Conservation (phyloP, 495 filamentous ascomycete genomes). For the Tetracladium setigerum region DNA sequence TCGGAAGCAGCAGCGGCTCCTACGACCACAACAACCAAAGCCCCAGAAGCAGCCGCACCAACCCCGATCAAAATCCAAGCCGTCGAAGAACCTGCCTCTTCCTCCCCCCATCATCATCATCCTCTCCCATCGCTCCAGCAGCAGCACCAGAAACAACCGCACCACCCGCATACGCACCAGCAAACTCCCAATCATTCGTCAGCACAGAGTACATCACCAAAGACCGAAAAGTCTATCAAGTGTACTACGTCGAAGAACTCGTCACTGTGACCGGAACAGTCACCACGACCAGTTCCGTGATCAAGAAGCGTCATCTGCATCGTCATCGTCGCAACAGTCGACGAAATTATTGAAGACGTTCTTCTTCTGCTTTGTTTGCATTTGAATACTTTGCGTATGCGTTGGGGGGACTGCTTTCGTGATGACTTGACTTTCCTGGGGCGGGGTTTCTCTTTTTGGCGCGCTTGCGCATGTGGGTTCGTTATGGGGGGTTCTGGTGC, state of each 20-base stretch:
- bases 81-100: not conserved
- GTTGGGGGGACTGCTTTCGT: too few relatives aligned
- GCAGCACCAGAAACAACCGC: slow-evolving; percentile 2
- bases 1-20: slow-evolving; percentile 1
- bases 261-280: slow-evolving; percentile 17
- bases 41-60: slow-evolving; percentile 1
- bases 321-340: not conserved
- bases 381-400: too few relatives aligned
- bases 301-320: slow-evolving; percentile 14
- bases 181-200: slow-evolving; percentile 7
- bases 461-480: too few relatives aligned
- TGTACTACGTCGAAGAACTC: slow-evolving; percentile 27
- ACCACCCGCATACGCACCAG: not conserved
- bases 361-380: too few relatives aligned
- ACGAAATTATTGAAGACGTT: not conserved
- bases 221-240: slow-evolving; percentile 23
- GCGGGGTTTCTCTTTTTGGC: too few relatives aligned
- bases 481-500: too few relatives aligned
- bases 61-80: not conserved
- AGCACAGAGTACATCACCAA: slow-evolving; percentile 24
- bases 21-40: not conserved
- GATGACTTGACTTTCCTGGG: too few relatives aligned
- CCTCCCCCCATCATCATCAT: not conserved
- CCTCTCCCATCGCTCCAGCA: not conserved
- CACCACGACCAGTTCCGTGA: slow-evolving; percentile 4